Percentiles rank a stretch among this genome's conserved stretches.
phyloP scores from a whole-genome alignment of 768 basidiomycete genomes.

The Boletus rufocinnamomeus region DNA sequence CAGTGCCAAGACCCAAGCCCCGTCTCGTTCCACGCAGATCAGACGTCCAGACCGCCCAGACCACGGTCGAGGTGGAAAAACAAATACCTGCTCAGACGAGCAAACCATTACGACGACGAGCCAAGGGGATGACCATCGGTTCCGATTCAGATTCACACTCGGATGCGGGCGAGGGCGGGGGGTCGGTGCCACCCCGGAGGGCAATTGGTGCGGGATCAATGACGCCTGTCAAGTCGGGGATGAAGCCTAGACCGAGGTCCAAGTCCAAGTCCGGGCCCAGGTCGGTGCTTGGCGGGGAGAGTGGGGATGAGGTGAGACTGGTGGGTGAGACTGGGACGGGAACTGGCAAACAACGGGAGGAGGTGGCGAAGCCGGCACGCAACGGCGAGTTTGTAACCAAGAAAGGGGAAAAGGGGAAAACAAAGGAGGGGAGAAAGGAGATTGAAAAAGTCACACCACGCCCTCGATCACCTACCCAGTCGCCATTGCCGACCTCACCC shows the following conservation, averaged over 20 bases:
- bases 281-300: neutral
- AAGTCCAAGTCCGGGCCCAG: slow-evolving; percentile 8
- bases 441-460: neutral
- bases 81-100: neutral
- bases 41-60: neutral
- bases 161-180: neutral
- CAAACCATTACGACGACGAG: neutral
- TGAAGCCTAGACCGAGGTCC: slow-evolving; percentile 28
- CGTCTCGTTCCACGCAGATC: slow-evolving; percentile 5
- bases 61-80: neutral
- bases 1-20: neutral
- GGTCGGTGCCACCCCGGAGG: slow-evolving; percentile 18
- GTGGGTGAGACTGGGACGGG: neutral
- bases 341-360: neutral
- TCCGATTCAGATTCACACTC: slow-evolving; percentile 8
- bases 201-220: neutral
- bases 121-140: neutral
- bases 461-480: slow-evolving; percentile 11
- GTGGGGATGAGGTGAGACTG: slow-evolving; percentile 2
- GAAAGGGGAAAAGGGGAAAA: neutral
- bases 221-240: slow-evolving; percentile 31
- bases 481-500: slow-evolving; percentile 9
- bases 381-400: slow-evolving; percentile 1
- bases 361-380: neutral
- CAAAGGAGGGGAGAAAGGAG: neutral